Evolutionary conservation across 2,329 filamentous ascomycete species (phyloP).

Genomic region (Cryphonectria japonica): DNA sequence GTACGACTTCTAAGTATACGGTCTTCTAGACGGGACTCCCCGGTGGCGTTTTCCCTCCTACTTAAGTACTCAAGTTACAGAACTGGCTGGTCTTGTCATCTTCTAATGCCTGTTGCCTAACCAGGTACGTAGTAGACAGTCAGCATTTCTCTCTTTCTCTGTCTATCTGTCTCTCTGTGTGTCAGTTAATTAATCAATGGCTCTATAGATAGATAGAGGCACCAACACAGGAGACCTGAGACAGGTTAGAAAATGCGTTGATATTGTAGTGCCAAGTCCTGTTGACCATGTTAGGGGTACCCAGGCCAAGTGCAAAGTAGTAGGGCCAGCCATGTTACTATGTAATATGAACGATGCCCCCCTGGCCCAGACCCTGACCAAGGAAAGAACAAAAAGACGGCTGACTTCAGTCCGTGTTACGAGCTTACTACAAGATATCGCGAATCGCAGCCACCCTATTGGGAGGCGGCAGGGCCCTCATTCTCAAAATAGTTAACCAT

Average conservation of each 20-base stretch:
- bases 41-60: neutral
- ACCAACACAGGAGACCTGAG: neutral
- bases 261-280: neutral
- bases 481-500: neutral
- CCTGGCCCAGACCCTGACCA: neutral
- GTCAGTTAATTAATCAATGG: neutral
- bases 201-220: neutral
- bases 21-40: neutral
- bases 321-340: neutral
- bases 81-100: neutral
- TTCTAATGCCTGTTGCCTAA: neutral
- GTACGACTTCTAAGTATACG: neutral
- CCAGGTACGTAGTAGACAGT: neutral
- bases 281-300: neutral
- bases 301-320: neutral
- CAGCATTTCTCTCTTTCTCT: neutral
- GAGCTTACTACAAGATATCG: constrained; percentile 1
- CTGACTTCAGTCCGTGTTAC: neutral
- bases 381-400: neutral
- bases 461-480: neutral
- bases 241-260: neutral
- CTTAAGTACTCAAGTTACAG: neutral
- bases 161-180: too few species aligned
- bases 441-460: neutral
- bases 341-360: neutral